Base-by-base conservation (phyloP, 2,329 filamentous ascomycete genomes). In the Pestalotiopsis sp. region DNA sequence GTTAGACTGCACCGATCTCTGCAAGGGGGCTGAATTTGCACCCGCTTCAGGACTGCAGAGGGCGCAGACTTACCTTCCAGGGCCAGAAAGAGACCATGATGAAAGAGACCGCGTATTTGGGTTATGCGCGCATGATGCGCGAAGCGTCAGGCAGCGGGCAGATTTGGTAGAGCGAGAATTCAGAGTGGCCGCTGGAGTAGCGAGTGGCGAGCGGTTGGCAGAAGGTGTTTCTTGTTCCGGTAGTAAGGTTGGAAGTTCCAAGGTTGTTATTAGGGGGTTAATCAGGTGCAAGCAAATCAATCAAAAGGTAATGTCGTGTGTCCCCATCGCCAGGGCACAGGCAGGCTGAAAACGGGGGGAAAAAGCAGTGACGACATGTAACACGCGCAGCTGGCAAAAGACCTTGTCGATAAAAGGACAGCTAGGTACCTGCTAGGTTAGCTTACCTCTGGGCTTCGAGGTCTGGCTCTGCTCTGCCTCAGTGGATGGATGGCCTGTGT, bases 31-130 rank as follows among this genome's bases (percentile, higher is more conserved):
- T n/a, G 12, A 20, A 4, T 59, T 23, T 59, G 56, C 14, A n/a
- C 20, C 45, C 20, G 23, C 13, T 20, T 25, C 38, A 49, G 6
- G 9, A 41, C 59, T 39, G n/a, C 31, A 49, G 45, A 27, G 66
- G 39, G 52, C 20, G 49, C 31, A 65, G 65, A 78, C 85, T 75
- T 81, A 94, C 92, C 85, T 89, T 90, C 90, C 92, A 97, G 72
- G 93, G 93, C 93, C 93, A 96, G 74, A 96, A 87, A 66, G 91
- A 93, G 76, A 95, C 92, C 93, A 96, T 96, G 70, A 73, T 80
- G 31, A 62, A n/a, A 17, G 17, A 20, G 12, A 64, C 27, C 38
- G 36, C n/a, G 39, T 27, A 23, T 23, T 65, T 69, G 65, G 49
- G 70, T 67, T 70, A 65, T 65, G 56, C 67, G 70, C 72, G 58